Percentiles rank a stretch among this genome's conserved stretches.
phyloP scores from a whole-genome alignment of 345 rosid genomes.

The Rhizophora apiculata region DNA sequence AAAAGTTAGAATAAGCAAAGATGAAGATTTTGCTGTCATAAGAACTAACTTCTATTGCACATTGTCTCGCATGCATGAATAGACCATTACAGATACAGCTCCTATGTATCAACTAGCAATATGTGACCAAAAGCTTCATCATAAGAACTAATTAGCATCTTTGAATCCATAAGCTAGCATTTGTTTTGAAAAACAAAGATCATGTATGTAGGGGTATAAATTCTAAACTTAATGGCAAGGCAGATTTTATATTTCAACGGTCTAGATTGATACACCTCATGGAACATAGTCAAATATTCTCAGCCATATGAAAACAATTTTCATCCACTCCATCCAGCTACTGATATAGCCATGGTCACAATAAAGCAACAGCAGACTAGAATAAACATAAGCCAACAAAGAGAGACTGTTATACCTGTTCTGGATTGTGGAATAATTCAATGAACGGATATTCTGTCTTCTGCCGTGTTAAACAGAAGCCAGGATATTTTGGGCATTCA shows the following conservation, averaged over 20 bases:
- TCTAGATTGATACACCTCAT: background rate
- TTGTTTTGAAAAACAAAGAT: background rate
- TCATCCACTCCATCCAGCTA: background rate
- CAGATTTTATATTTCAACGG: background rate
- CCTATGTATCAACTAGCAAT: background rate
- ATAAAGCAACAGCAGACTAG: background rate
- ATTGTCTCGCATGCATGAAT: background rate
- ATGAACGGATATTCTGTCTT: constrained; percentile 84
- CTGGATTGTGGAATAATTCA: constrained; percentile 87
- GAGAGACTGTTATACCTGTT: constrained; percentile 46
- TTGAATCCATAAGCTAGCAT: background rate
- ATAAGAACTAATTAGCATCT: background rate
- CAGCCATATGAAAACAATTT: constrained; percentile 8
- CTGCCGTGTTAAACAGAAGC: constrained; percentile 88
- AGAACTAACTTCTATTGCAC: too few species aligned
- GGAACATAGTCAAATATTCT: background rate
- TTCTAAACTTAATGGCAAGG: background rate
- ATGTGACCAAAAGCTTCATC: background rate
- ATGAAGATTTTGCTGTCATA: too few species aligned
- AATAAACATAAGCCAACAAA: constrained; percentile 4
- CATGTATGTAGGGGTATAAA: background rate
- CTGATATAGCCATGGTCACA: background rate
- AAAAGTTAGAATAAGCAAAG: too few species aligned
- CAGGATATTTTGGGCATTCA: constrained; percentile 98
- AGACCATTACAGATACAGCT: background rate